phyloP scores from a whole-genome alignment of 225 moss, liverwort and hornwort species.

The Polytrichum commune region DNA sequence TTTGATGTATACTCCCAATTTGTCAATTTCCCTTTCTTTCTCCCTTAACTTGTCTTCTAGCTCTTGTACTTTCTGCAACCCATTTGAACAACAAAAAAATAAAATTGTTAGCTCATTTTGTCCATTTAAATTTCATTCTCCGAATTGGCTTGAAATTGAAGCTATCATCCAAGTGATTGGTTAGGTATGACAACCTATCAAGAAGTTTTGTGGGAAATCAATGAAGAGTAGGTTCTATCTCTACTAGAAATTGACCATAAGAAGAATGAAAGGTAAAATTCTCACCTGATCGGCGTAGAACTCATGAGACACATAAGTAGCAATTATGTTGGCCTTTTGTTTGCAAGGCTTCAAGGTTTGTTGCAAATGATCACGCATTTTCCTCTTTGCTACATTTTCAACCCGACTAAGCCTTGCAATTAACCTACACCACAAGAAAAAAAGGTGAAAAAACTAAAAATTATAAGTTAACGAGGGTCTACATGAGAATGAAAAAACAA shows the following conservation, averaged over 20 bases:
- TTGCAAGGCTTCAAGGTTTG: conserved; percentile 55
- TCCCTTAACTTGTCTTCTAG: conserved; percentile 61
- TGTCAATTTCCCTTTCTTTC: conserved; percentile 43
- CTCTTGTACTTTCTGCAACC: conserved; percentile 60
- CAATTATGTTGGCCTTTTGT: conserved; percentile 55
- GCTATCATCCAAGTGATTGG: background rate
- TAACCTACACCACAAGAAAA: conserved; percentile 34
- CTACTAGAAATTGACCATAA: background rate
- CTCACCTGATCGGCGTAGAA: conserved; percentile 65
- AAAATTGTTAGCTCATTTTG: too few species aligned
- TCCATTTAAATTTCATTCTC: background rate
- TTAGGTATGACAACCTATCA: background rate
- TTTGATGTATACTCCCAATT: conserved; percentile 48
- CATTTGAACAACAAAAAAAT: too few species aligned
- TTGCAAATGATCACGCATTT: conserved; percentile 59
- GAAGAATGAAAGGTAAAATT: background rate
- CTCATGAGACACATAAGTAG: conserved; percentile 49
- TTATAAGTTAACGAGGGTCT: background rate
- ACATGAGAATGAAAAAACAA: background rate
- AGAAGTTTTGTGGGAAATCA: background rate
- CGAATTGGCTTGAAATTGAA: background rate
- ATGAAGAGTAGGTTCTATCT: background rate
- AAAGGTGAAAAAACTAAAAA: background rate
- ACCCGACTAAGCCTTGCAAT: conserved; percentile 55
- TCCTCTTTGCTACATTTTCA: conserved; percentile 67